Percentiles rank a stretch among this genome's conserved stretches.
Conservation (phyloP, 2,329 filamentous ascomycete genomes). For the Stagonosporopsis vannaccii region DNA sequence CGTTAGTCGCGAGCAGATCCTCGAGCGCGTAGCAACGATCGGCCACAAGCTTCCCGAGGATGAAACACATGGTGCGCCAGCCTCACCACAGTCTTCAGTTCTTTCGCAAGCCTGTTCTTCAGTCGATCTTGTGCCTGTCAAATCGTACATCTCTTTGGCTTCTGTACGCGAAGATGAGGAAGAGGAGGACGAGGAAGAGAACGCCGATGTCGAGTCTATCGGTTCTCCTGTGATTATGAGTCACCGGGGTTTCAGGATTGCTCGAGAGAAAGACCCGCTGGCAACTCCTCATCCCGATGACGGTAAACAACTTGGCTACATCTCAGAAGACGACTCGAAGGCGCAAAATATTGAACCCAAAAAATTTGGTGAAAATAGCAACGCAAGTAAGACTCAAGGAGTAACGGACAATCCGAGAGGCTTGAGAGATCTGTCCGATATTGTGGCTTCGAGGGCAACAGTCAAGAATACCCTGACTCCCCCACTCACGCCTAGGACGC, state of each 20-base stretch:
- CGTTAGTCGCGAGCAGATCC: conserved; percentile 35
- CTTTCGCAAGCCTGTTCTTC: conserved; percentile 43
- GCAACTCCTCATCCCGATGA: conserved; percentile 25
- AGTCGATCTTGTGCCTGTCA: conserved; percentile 35
- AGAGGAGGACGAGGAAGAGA: conserved; percentile 32
- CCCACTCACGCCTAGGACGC: conserved; percentile 24
- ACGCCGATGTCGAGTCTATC: conserved; percentile 24
- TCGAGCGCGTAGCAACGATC: conserved; percentile 40
- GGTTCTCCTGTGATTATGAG: conserved; percentile 30
- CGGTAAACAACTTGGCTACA: conserved; percentile 21
- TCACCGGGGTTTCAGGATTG: conserved; percentile 8
- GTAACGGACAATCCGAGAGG: conserved; percentile 18
- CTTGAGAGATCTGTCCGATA: conserved; percentile 21
- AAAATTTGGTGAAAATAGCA: conserved; percentile 25
- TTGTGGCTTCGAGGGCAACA: conserved; percentile 22
- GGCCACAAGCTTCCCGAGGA: conserved; percentile 37
- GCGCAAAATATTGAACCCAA: conserved; percentile 3
- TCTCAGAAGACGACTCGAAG: conserved; percentile 3
- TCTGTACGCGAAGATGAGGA: conserved; percentile 39
- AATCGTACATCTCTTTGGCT: conserved; percentile 37
- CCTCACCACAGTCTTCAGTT: conserved; percentile 35
- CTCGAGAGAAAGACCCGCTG: conserved; percentile 22
- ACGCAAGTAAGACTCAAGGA: conserved; percentile 26
- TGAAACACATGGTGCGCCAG: conserved; percentile 22
- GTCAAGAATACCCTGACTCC: conserved; percentile 18